Evolutionary conservation across 2,329 filamentous ascomycete genomes (phyloP), one percentile per base, ranked within the genome.

Genomic region (Rhynchosporium secalis): DNA sequence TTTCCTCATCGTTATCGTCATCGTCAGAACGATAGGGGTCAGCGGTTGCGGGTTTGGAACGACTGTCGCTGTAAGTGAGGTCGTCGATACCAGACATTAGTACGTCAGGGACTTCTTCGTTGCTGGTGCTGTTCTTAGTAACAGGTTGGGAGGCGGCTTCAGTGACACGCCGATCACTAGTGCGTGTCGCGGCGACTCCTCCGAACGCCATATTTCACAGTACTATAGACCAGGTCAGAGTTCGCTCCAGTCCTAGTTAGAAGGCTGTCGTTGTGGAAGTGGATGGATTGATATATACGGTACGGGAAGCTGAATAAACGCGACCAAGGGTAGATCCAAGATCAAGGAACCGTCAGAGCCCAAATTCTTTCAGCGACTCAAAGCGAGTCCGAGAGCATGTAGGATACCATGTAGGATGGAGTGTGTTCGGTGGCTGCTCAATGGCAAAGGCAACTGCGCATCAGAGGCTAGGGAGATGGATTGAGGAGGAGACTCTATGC

Each of bases 371-470:
- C 31, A 15, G 36, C 5, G n/a, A 8, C 33, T 52, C n/a, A 31
- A 36, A 52, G 20, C 49, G 36, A 40, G n/a, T 38, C 15, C 31
- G 33, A 26, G 31, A 52, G 49, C 31, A 38, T 52, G 15, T n/a
- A n/a, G 26, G 15, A 4, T 38, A 33, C 33, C 7, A 7, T 26
- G 49, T 26, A 36, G 9, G 15, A 38, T 31, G 49, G 20, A 7
- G 7, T 9, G 26, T 8, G 9, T 20, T 52, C 5, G 26, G n/a
- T 9, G 33, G 6, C n/a, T 52, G 49, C 49, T 9, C 49, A 52
- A 52, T 52, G n/a, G 33, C 15, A 52, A n/a, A 38, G 49, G 33
- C 48, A 52, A 52, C 38, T 38, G 49, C 8, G 9, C 33, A 15
- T 9, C n/a, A 4, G 8, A 38, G 15, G 8, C 38, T n/a, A 33